A percentile compares a stretch with the other conserved stretches of the same genome.
Conservation (phyloP, 2,329 filamentous ascomycete species). For the Ilyonectria robusta region DNA sequence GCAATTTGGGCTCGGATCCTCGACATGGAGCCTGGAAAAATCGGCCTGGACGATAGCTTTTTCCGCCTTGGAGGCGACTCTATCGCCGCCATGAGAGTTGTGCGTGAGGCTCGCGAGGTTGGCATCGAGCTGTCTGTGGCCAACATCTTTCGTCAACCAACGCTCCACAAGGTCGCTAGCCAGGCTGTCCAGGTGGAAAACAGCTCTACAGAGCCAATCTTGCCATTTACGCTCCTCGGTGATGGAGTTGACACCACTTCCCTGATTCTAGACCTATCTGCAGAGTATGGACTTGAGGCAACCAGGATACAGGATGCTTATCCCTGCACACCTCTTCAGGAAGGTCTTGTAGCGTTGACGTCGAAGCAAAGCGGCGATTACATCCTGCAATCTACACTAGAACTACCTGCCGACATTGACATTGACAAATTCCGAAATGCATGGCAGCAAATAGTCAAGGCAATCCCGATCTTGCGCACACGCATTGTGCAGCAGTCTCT, state of each 20-base stretch:
- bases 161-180: not conserved
- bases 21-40: conserved; percentile 53
- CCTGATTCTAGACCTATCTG: not conserved
- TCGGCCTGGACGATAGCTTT: conserved; percentile 63
- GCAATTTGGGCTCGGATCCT: conserved; percentile 56
- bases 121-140: conserved; percentile 16
- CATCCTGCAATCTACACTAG: conserved; percentile 30
- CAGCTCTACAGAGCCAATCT: conserved; percentile 51
- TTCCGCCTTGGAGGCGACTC: conserved; percentile 66
- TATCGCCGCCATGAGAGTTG: conserved; percentile 64
- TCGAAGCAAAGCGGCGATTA: conserved; percentile 45
- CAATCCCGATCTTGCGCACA: conserved; percentile 57
- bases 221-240: conserved; percentile 50
- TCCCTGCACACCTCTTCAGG: conserved; percentile 55
- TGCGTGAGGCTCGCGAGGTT: conserved; percentile 19
- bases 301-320: conserved; percentile 51
- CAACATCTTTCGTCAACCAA: not conserved
- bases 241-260: not conserved
- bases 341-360: conserved; percentile 50
- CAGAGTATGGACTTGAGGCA: not conserved
- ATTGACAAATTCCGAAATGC: conserved; percentile 26
- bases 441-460: conserved; percentile 29
- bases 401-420: conserved; percentile 23
- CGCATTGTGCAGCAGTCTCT: conserved; percentile 60
- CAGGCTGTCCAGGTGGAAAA: not conserved